These are phyloP conservation scores for Tetradesmus lagerheimii DNA, from an alignment of 139 green algal genomes.

Conservation along the genomic window DNA sequence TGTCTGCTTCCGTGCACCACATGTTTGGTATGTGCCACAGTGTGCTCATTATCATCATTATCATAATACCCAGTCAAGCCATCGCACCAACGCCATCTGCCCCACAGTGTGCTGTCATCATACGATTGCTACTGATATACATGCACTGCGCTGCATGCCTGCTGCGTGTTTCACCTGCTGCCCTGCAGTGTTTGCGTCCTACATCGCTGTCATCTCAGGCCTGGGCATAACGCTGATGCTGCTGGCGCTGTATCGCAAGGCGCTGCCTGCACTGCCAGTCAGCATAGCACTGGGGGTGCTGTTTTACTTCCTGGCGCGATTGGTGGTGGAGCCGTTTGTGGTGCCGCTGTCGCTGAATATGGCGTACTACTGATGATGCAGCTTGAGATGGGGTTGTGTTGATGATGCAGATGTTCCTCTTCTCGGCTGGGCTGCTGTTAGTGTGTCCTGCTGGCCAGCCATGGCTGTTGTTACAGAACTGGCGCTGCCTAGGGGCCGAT, in stretches of 20 bases:
- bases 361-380: slow-evolving; percentile 55
- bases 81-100: too few relatives aligned
- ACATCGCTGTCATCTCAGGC: slow-evolving; percentile 85
- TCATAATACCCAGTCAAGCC: too few relatives aligned
- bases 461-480: too few relatives aligned
- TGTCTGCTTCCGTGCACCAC: too few relatives aligned
- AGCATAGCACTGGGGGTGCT: slow-evolving; percentile 91
- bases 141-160: not conserved
- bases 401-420: not conserved
- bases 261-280: slow-evolving; percentile 95
- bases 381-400: not conserved
- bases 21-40: too few relatives aligned
- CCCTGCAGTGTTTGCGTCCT: slow-evolving; percentile 76
- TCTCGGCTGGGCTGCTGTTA: too few relatives aligned
- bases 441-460: too few relatives aligned
- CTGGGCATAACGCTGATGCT: slow-evolving; percentile 89
- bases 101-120: too few relatives aligned
- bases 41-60: too few relatives aligned
- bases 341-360: slow-evolving; percentile 65
- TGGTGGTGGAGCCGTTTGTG: slow-evolving; percentile 88
- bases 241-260: slow-evolving; percentile 85
- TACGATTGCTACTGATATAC: not conserved
- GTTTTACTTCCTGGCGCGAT: slow-evolving; percentile 91
- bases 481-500: too few relatives aligned
- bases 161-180: not conserved